Evolutionary conservation across 2,329 filamentous ascomycete genomes (phyloP).

Genomic region (Epichloe sp.): DNA sequence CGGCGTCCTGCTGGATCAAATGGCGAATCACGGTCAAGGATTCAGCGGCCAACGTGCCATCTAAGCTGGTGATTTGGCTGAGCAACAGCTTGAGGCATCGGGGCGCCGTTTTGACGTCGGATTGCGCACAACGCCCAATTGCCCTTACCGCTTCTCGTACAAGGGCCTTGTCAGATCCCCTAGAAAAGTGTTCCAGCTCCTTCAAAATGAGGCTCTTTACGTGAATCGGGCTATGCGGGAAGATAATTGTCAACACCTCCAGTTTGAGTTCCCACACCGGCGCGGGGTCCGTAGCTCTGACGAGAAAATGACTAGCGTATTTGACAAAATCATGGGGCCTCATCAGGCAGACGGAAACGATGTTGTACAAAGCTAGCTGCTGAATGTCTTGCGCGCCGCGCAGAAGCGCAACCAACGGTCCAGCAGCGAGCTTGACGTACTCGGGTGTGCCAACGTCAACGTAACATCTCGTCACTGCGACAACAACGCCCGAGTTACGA

Average conservation of each 20-base stretch:
- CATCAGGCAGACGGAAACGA: constrained; percentile 77
- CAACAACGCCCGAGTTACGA: constrained; percentile 87
- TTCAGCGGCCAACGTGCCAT: constrained; percentile 80
- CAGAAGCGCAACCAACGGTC: constrained; percentile 75
- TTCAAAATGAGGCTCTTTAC: constrained; percentile 78
- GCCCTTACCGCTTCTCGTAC: constrained; percentile 84
- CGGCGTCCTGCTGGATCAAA: constrained; percentile 81
- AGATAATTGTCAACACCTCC: constrained; percentile 81
- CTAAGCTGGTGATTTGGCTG: constrained; percentile 75
- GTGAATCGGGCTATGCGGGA: constrained; percentile 64
- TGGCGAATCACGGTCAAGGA: constrained; percentile 91
- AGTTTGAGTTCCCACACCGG: constrained; percentile 86
- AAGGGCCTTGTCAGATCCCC: constrained; percentile 57
- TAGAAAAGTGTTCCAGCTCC: constrained; percentile 87
- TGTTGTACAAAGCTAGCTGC: constrained; percentile 82
- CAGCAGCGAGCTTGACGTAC: constrained; percentile 62
- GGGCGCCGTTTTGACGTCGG: constrained; percentile 53
- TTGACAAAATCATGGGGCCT: constrained; percentile 71
- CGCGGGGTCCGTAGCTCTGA: constrained; percentile 64
- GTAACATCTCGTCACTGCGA: constrained; percentile 76
- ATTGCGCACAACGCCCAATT: constrained; percentile 85
- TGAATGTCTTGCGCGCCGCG: constrained; percentile 78
- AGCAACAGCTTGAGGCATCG: constrained; percentile 75
- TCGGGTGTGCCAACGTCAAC: constrained; percentile 69
- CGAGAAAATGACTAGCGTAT: constrained; percentile 80